Evolutionary conservation across 805 yeast species (phyloP).

Genomic region (Metschnikowia orientalis): DNA sequence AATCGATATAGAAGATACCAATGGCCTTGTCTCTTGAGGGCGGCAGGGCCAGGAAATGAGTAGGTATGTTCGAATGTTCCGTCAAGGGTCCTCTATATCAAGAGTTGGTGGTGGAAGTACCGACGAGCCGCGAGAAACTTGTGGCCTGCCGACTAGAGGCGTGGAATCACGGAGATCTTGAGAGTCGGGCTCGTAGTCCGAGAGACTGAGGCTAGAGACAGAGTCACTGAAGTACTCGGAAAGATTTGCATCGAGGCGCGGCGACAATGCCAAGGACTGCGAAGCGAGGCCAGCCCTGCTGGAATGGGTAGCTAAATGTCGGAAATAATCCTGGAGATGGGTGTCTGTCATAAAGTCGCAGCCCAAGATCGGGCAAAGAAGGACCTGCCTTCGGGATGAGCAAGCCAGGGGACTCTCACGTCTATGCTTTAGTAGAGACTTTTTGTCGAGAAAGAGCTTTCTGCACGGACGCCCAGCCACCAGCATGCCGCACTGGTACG

Average conservation of each 20-base stretch:
- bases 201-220: constrained; percentile 7
- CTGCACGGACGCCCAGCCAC: constrained; percentile 7
- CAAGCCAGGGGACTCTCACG: constrained; percentile 18
- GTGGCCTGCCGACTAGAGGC: too few relatives aligned
- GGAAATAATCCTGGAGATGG: constrained; percentile 9
- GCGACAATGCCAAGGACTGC: too few relatives aligned
- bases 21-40: too few relatives aligned
- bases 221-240: constrained; percentile 12
- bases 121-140: too few relatives aligned
- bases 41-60: too few relatives aligned
- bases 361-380: constrained; percentile 37
- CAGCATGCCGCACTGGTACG: constrained; percentile 4
- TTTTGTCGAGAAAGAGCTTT: constrained; percentile 11
- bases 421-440: constrained; percentile 23
- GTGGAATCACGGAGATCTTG: neutral
- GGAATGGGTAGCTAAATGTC: constrained; percentile 10
- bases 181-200: constrained; percentile 6
- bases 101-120: too few relatives aligned
- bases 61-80: too few relatives aligned
- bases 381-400: constrained; percentile 28
- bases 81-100: too few relatives aligned
- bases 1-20: too few relatives aligned
- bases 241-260: constrained; percentile 3
- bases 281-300: too few relatives aligned
- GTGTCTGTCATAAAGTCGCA: constrained; percentile 38